phyloP scores from a whole-genome alignment of 768 basidiomycete species.

The Myochromella boudieri region DNA sequence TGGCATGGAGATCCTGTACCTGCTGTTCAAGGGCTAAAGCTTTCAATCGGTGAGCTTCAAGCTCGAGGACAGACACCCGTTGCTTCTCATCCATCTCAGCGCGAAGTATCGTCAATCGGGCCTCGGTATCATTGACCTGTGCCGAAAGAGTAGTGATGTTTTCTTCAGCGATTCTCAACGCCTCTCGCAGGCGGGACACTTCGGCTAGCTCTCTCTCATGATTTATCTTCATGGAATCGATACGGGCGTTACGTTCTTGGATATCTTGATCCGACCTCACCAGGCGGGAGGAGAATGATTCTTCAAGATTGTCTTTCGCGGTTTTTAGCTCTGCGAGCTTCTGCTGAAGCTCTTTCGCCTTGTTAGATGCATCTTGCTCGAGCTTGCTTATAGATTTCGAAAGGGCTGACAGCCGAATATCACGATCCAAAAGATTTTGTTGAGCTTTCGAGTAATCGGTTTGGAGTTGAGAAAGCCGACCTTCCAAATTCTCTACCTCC shows the following conservation, averaged over 20 bases:
- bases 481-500: conserved; percentile 18
- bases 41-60: conserved; percentile 1
- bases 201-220: conserved; percentile 11
- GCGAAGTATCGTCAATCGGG: conserved; percentile 1
- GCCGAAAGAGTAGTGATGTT: conserved; percentile 7
- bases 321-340: conserved; percentile 3
- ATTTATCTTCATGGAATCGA: conserved; percentile 13
- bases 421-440: conserved; percentile 23
- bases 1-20: not conserved
- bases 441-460: conserved; percentile 16
- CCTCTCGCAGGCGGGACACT: conserved; percentile 15
- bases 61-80: not conserved
- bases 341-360: conserved; percentile 9
- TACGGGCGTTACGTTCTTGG: conserved; percentile 13
- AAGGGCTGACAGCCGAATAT: conserved; percentile 22
- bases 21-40: not conserved
- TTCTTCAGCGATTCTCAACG: conserved; percentile 8
- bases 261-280: conserved; percentile 14
- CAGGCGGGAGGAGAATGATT: conserved; percentile 10
- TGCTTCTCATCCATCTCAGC: not conserved
- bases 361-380: conserved; percentile 16
- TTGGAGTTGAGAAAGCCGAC: conserved; percentile 19
- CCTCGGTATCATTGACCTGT: conserved; percentile 11
- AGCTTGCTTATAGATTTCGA: conserved; percentile 19
- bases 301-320: conserved; percentile 17